Evolutionary conservation across 2,329 filamentous ascomycete genomes (phyloP).

Genomic region (Colletotrichum eleusines): DNA sequence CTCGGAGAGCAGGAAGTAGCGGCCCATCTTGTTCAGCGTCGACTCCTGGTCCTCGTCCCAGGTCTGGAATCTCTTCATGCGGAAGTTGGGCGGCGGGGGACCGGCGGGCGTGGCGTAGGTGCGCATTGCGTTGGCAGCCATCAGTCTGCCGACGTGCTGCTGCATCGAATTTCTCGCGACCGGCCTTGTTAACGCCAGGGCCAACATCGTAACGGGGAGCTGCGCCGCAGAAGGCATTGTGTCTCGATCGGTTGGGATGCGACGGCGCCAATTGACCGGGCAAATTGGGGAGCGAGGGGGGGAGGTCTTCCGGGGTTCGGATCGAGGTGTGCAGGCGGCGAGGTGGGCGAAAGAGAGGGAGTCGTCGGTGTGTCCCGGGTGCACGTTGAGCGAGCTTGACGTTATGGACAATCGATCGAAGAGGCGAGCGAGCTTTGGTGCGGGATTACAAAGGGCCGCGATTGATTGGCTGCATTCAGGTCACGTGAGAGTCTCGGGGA

Average conservation of each 20-base stretch:
- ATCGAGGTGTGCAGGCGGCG: conserved; percentile 24
- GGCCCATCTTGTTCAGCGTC: conserved; percentile 84
- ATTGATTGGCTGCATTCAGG: conserved; percentile 35
- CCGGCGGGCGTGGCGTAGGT: conserved; percentile 78
- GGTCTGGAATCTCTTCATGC: conserved; percentile 76
- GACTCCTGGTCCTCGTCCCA: conserved; percentile 87
- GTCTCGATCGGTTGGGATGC: conserved; percentile 29
- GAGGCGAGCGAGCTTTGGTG: conserved; percentile 42
- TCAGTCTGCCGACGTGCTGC: conserved; percentile 31
- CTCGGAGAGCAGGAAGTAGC: conserved; percentile 96
- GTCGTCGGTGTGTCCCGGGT: conserved; percentile 15
- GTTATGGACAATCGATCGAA: conserved; percentile 37
- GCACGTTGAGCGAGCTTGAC: conserved; percentile 38
- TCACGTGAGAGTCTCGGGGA: conserved; percentile 34
- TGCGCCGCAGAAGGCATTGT: conserved; percentile 41
- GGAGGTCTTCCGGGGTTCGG: conserved; percentile 10
- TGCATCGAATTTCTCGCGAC: conserved; percentile 34
- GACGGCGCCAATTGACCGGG: conserved; percentile 39
- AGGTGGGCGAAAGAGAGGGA: conserved; percentile 2
- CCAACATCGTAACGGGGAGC: conserved; percentile 41
- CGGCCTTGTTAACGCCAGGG: conserved; percentile 38
- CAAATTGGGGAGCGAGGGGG: conserved; percentile 9
- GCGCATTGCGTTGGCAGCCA: conserved; percentile 40
- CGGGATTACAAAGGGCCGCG: conserved; percentile 44
- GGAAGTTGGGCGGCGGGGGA: conserved; percentile 84